Evolutionary conservation across 768 basidiomycete genomes (phyloP).

Genomic region (Leucocoprinus leucothites): DNA sequence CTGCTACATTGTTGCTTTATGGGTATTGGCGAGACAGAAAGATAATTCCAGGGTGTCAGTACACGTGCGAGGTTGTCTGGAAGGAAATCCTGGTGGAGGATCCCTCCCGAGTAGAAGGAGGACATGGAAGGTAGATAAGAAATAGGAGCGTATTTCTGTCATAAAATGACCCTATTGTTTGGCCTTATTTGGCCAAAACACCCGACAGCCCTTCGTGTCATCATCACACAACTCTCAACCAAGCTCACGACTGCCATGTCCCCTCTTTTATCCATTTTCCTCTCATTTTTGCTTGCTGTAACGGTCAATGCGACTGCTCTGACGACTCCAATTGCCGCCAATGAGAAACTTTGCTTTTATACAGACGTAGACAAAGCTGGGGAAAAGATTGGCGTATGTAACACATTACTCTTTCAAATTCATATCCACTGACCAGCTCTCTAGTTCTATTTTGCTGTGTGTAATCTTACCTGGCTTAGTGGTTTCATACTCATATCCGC

Average conservation of each 20-base stretch:
- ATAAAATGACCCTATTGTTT: constrained; percentile 3
- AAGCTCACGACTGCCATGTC: constrained; percentile 20
- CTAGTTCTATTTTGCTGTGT: constrained; percentile 97
- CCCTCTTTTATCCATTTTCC: constrained; percentile 28
- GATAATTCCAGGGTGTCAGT: constrained; percentile 12
- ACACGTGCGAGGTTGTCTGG: constrained; percentile 2
- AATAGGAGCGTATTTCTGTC: background rate
- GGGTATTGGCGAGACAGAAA: constrained; percentile 5
- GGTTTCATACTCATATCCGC: background rate
- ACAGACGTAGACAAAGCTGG: constrained; percentile 95
- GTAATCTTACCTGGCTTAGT: constrained; percentile 22
- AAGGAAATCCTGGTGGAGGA: background rate
- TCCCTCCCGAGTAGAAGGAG: background rate
- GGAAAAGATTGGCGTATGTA: constrained; percentile 83
- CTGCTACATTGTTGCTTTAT: constrained; percentile 20
- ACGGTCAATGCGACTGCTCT: constrained; percentile 58
- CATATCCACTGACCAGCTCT: constrained; percentile 16
- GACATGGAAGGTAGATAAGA: constrained; percentile 9
- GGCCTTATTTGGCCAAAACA: background rate
- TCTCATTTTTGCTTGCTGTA: constrained; percentile 32
- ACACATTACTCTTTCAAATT: background rate
- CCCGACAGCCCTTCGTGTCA: constrained; percentile 1
- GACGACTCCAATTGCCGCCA: constrained; percentile 75
- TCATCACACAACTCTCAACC: background rate
- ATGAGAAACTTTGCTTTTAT: constrained; percentile 89